A percentile compares a stretch with the other conserved stretches of the same genome.
Conservation (phyloP, 371 early-diverging fungal genomes). For the Chytridium lagenaria region DNA sequence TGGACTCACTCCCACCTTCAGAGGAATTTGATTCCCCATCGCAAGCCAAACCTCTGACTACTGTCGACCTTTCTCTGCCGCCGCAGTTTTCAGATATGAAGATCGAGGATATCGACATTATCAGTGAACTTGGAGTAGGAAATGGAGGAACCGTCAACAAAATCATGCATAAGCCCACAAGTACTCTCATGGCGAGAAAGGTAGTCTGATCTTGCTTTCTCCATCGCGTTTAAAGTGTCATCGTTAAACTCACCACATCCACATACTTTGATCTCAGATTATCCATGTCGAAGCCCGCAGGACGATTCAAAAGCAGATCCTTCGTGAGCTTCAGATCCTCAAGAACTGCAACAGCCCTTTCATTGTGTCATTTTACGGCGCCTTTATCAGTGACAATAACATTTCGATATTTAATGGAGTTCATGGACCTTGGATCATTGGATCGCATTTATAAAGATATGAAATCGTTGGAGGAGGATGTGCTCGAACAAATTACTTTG, state of each 20-base stretch:
- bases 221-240: background rate
- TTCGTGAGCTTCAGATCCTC: constrained; percentile 89
- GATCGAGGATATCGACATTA: constrained; percentile 42
- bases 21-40: constrained; percentile 12
- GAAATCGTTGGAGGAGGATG: constrained; percentile 77
- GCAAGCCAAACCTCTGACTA: constrained; percentile 13
- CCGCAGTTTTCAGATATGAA: constrained; percentile 23
- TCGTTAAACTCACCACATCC: background rate
- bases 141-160: constrained; percentile 93
- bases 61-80: constrained; percentile 12
- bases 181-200: constrained; percentile 94
- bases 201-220: constrained; percentile 28
- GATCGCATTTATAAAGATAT: constrained; percentile 79
- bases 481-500: constrained; percentile 76
- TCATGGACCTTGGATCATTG: constrained; percentile 86
- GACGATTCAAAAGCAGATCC: constrained; percentile 75
- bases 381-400: constrained; percentile 85
- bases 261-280: constrained; percentile 58
- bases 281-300: constrained; percentile 71
- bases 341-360: constrained; percentile 88
- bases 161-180: constrained; percentile 78
- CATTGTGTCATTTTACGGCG: constrained; percentile 94
- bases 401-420: constrained; percentile 97
- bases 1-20: constrained; percentile 13
- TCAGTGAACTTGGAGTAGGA: constrained; percentile 92